These are phyloP conservation scores for Phialophora expanda DNA, from an alignment of 2,329 filamentous ascomycete species.

Conservation along the genomic window DNA sequence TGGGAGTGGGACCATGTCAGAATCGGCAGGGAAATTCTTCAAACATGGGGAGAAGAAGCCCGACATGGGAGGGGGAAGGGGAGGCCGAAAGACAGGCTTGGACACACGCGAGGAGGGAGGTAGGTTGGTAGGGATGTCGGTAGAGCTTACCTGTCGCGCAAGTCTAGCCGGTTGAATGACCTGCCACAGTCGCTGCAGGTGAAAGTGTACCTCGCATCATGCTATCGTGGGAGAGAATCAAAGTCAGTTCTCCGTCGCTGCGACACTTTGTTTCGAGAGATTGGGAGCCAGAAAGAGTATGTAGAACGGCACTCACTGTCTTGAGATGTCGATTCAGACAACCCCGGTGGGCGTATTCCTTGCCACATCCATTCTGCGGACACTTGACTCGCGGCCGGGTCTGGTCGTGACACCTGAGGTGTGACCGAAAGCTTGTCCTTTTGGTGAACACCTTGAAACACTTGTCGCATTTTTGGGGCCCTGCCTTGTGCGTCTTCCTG, in stretches of 20 bases:
- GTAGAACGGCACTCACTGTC: slow-evolving; percentile 13
- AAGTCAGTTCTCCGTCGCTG: neutral
- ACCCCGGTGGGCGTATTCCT: slow-evolving; percentile 13
- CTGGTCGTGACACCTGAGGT: slow-evolving; percentile 16
- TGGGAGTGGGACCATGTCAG: neutral
- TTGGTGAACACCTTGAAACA: slow-evolving; percentile 24
- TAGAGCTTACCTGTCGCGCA: slow-evolving; percentile 22
- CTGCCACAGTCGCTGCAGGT: slow-evolving; percentile 19
- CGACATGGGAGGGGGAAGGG: neutral
- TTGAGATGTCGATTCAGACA: slow-evolving; percentile 25
- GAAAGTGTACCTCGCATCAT: slow-evolving; percentile 6
- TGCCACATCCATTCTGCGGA: slow-evolving; percentile 19
- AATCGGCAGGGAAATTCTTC: neutral
- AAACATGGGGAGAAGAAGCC: neutral
- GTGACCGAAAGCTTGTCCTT: slow-evolving; percentile 3
- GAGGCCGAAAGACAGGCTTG: neutral
- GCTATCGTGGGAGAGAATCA: slow-evolving; percentile 5
- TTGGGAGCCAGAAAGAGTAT: neutral
- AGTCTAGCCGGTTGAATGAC: slow-evolving; percentile 21
- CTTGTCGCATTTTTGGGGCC: slow-evolving; percentile 8
- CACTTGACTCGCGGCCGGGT: slow-evolving; percentile 20
- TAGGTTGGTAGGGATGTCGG: neutral
- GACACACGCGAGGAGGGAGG: neutral
- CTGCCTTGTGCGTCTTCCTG: slow-evolving; percentile 19
- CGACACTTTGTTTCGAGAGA: neutral